Evolutionary conservation across 805 yeast species (phyloP).

Genomic region (Saturnispora besseyi): DNA sequence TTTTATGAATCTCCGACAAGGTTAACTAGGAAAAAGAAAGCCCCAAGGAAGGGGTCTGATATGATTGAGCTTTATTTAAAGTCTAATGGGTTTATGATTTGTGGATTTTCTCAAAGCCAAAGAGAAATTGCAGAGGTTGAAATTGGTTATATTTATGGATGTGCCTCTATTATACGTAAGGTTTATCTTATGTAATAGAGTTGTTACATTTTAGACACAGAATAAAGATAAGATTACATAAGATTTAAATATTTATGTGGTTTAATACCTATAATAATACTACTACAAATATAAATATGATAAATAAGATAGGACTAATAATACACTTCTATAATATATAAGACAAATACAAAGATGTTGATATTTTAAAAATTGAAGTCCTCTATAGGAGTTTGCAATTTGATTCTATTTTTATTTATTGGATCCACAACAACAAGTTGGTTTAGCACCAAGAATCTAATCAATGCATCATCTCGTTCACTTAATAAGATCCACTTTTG

Average conservation of each 20-base stretch:
- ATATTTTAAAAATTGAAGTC: not conserved
- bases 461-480: slow-evolving; percentile 24
- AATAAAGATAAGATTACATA: no score
- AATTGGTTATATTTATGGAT: slow-evolving; percentile 38
- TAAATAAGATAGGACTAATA: not conserved
- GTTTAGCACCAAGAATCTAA: slow-evolving; percentile 25
- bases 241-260: not conserved
- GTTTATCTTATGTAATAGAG: slow-evolving; percentile 27
- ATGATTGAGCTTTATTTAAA: slow-evolving; percentile 37
- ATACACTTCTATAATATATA: not conserved
- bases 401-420: slow-evolving; percentile 22
- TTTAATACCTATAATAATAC: not conserved
- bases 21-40: slow-evolving; percentile 31
- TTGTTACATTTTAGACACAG: no score
- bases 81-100: slow-evolving; percentile 45
- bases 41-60: slow-evolving; percentile 11
- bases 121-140: slow-evolving; percentile 28
- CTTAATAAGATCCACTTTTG: slow-evolving; percentile 2
- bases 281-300: not conserved
- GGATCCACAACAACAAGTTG: slow-evolving; percentile 23
- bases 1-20: no score
- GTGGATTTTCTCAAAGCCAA: slow-evolving; percentile 32
- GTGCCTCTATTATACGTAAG: slow-evolving; percentile 40
- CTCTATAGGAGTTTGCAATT: slow-evolving; percentile 13
- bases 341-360: not conserved